Conservation (phyloP, 2,329 filamentous ascomycete genomes). For the Cladophialophora exuberans region DNA sequence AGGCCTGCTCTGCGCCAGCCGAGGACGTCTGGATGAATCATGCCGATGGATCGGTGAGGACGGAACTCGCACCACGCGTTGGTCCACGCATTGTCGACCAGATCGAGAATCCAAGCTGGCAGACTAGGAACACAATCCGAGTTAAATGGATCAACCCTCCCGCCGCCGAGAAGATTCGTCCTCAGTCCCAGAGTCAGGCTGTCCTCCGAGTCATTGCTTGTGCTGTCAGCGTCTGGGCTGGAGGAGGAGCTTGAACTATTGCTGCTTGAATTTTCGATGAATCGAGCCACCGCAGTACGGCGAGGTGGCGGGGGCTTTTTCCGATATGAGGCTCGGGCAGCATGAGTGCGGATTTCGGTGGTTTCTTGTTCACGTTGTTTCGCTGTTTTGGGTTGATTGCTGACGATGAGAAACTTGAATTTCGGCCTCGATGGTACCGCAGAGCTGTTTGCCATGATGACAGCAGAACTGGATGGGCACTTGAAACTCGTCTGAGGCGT, state of each 20-base stretch:
- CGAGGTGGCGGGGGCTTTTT: not conserved
- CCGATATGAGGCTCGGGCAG: conserved; percentile 4
- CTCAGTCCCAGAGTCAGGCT: not conserved
- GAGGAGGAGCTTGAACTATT: not conserved
- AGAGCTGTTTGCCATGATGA: not conserved
- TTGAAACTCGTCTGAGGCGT: too few species aligned
- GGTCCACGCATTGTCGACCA: conserved; percentile 5
- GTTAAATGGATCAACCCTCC: not conserved
- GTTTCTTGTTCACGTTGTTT: not conserved
- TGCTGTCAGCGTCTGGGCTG: not conserved
- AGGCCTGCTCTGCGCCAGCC: conserved; percentile 1
- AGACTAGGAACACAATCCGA: not conserved
- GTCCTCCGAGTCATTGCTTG: not conserved
- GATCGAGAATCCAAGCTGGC: conserved; percentile 1
- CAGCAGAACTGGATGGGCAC: not conserved
- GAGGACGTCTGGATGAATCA: conserved; percentile 4
- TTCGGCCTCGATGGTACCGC: not conserved
- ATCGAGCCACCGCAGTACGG: not conserved
- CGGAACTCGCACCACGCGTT: conserved; percentile 3
- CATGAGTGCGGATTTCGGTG: conserved; percentile 3
- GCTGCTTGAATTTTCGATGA: not conserved
- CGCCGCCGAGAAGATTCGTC: not conserved
- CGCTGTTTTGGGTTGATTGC: not conserved
- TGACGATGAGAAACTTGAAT: conserved; percentile 6
- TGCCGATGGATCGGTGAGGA: not conserved